Evolutionary conservation across 1,284 basidiomycete species (phyloP), one percentile per base, ranked within the genome.

Genomic region (Takashimella tepidaria): DNA sequence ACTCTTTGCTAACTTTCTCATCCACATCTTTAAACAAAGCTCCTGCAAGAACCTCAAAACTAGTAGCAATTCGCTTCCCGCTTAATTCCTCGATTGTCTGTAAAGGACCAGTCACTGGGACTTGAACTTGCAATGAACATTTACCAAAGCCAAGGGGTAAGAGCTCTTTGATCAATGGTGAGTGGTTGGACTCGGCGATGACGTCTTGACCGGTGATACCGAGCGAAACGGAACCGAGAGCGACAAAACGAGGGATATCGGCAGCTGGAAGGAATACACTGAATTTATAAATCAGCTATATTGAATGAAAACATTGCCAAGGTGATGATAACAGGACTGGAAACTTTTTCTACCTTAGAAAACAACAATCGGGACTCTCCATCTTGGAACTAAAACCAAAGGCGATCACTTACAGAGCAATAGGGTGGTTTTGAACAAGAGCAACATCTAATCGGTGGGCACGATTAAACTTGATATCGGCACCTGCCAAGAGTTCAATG

Each of bases 181-280:
- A 79, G 83, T 89, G 89, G 56, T 83, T 80, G 23, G 92, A 82
- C 77, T 98, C 95, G 53, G 92, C 84, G 61, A 98, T 91, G 67
- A 98, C 92, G 77, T 99, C 95, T 77, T 98, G 93, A 1, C 95
- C 95, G n/a, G 76, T 77, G 59, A 77, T 76, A 47, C 76, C 76
- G 45, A 77, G 66, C 1, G 75, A 74, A 66, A 98, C 89, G 68
- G 96, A 91, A 52, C 95, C 95, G 74, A 97, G 92, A 25, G 92
- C 96, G 37, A 99, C 96, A 76, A 98, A 99, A 31, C 92, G 95
- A 11, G 95, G 95, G 60, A 99, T 99, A 70, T 99, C 96, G 6
- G 89, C 82, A 1, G 96, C 96, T 21, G 96, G 95, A 19, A 98
- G 86, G 77, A 99, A 98, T 26, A 99, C 89, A 20, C 92, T 95